These are phyloP conservation scores for Monosporascus sp. DNA, from an alignment of 2,329 filamentous ascomycete species.

Conservation along the genomic window DNA sequence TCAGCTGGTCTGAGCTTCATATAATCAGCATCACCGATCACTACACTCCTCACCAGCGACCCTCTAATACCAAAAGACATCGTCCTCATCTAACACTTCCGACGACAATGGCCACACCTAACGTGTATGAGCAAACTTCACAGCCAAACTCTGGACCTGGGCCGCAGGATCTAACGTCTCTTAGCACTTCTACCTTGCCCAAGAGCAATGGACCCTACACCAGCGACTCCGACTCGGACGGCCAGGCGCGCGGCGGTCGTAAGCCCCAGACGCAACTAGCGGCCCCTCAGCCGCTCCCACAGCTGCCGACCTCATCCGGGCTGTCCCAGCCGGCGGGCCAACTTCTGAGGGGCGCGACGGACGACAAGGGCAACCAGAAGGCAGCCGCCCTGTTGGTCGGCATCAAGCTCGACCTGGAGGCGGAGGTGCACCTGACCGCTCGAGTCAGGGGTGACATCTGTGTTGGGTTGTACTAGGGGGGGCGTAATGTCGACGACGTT, in stretches of 20 bases:
- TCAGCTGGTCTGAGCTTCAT: conserved; percentile 18
- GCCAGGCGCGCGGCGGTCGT: conserved; percentile 33
- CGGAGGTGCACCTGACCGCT: conserved; percentile 57
- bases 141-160: background rate
- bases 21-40: conserved; percentile 8
- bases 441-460: conserved; percentile 56
- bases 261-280: conserved; percentile 19
- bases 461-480: conserved; percentile 48
- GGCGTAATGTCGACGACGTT: background rate
- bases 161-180: conserved; percentile 9
- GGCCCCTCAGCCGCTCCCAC: conserved; percentile 19
- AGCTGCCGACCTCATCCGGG: conserved; percentile 31
- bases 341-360: conserved; percentile 52
- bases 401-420: conserved; percentile 60
- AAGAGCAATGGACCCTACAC: conserved; percentile 25
- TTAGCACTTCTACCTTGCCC: conserved; percentile 18
- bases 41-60: background rate
- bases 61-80: conserved; percentile 7
- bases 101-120: conserved; percentile 20
- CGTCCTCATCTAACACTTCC: conserved; percentile 3
- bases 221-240: conserved; percentile 28
- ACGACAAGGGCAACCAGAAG: conserved; percentile 53
- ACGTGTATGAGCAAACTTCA: conserved; percentile 16
- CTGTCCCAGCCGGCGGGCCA: conserved; percentile 38
- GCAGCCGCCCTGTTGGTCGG: conserved; percentile 53